Base-by-base conservation (phyloP, 179 eudicot genomes). In the Carnegiea gigantea region DNA sequence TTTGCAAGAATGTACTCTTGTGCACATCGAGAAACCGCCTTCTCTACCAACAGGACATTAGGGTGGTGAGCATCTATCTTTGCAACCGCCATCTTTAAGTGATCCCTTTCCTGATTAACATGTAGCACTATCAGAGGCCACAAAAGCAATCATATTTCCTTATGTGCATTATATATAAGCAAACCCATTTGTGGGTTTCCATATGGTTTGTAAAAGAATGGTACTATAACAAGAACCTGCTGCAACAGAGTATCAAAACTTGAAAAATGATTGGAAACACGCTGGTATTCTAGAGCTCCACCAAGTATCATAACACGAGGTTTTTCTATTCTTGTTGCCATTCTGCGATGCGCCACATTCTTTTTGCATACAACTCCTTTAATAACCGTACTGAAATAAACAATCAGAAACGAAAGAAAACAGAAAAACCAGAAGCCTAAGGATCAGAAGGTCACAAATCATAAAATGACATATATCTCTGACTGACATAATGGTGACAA, bases 11-110 rank as follows among this genome's bases (percentile, higher is more conserved):
- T 93, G 83, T 91, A 95, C 18, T 97, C 98, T 81, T 97, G 98
- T 14, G 99, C 99, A 88, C 87, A 87, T 78, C 99, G 90, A 68
- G 99, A 95, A 84, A 97, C 99, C 73, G 99, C 91, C 89, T 95
- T 97, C 92, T 97, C 99, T 73, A 97, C 99, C 86, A 97, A 87
- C 87, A 97, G 91, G 68, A 97, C 85, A 88, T 91, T 86, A 44
- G 98, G 98, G 64, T 85, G 89, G 74, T 97, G 98, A 15, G 90
- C 93, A 82, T 88, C 97, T 77, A 97, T 95, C 88, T 92, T 97
- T 23, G 99, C 98, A 82, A 97, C 99, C 84, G 99, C 99, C 99
- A 97, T 97, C 92, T 93, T 95, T 73, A 97, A 87, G 88, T 97
- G 98, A 85, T 97, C 99, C 97, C 87, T 95, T 91, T 97, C 99